These are phyloP conservation scores for Candida glaebosa DNA, from an alignment of 805 yeast genomes.

Conservation along the genomic window DNA sequence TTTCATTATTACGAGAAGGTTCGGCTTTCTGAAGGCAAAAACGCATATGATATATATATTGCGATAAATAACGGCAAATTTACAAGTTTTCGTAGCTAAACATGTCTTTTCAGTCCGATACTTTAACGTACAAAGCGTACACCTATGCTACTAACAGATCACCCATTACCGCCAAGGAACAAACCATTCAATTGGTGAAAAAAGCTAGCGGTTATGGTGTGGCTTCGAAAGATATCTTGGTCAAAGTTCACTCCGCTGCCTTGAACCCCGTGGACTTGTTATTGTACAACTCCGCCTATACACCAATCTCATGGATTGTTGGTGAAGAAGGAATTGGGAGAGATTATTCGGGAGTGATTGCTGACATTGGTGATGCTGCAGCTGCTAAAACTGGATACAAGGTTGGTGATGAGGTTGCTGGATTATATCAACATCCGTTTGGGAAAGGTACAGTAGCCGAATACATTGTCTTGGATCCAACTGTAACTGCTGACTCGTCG, in stretches of 20 bases:
- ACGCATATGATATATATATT: too few relatives aligned
- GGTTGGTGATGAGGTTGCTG: conserved; percentile 30
- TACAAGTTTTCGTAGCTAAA: background rate
- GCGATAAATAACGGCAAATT: too few relatives aligned
- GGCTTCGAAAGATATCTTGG: conserved; percentile 14
- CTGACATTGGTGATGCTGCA: conserved; percentile 25
- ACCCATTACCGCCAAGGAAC: background rate
- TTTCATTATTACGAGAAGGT: too few relatives aligned
- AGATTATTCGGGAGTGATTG: conserved; percentile 33
- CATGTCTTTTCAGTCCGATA: background rate
- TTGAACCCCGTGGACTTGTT: conserved; percentile 33
- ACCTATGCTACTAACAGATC: conserved; percentile 1
- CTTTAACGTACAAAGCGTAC: conserved; percentile 2
- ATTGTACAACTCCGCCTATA: conserved; percentile 15
- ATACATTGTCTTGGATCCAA: conserved; percentile 41
- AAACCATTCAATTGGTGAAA: background rate
- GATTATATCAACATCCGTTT: conserved; percentile 14
- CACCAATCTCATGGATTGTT: conserved; percentile 5
- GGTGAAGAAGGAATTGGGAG: conserved; percentile 24
- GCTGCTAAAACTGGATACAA: conserved; percentile 16
- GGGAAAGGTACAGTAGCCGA: conserved; percentile 44
- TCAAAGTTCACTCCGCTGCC: conserved; percentile 29
- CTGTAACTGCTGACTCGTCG: conserved; percentile 12
- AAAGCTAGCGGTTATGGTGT: conserved; percentile 3
- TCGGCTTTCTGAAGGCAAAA: too few relatives aligned